Base-by-base conservation (phyloP, 2,329 filamentous ascomycete genomes). In the Aotearoamyces nothofagi region DNA sequence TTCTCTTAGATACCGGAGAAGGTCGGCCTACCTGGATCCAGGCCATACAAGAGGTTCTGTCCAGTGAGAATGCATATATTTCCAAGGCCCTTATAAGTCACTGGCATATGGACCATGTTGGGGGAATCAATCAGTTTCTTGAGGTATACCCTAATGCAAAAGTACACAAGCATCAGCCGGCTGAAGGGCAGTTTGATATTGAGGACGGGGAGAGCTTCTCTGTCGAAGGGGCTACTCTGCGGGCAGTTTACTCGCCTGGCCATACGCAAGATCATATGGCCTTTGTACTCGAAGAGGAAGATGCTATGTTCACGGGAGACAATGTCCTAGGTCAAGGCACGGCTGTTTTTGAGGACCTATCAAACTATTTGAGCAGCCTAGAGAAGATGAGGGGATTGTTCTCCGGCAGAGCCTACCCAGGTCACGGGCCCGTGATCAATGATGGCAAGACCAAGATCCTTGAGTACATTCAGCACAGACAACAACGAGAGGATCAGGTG, bases 1-100 rank as follows among this genome's bases (percentile, higher is more conserved):
- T 96, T 33, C 67, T 98, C 13, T 72, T 98, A 45, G 90, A 98
- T 55, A 93, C 86, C 0, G 90, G 80, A 27, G 78, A 93, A 52
- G 90, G 68, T 61, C 40, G 36, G 33, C 68, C 74, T 2, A 62
- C 67, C 17, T 98, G 87, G 87, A 62, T 71, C 23, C 52, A 62
- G 0, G 65, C 69, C 0, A 55, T 98, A 19, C 66, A 68, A 38
- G 55, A 60, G 4, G 69, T 76, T 0, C 62, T 96, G 3, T 51
- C 60, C 5, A 55, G 69, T 14, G 80, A 92, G 49, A 64, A 73
- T 14, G 77, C 78, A 12, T 66, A 60, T 0, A 59, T 96, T 14
- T 60, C 69, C n/a, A 58, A 63, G 11, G 73, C 75, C 0, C 60
- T 98, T 13, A 61, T 98, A 27, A 92, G 86, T 0, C 90, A 98